Conservation (phyloP, 2,329 filamentous ascomycete genomes). For the Aspergillus niger region DNA sequence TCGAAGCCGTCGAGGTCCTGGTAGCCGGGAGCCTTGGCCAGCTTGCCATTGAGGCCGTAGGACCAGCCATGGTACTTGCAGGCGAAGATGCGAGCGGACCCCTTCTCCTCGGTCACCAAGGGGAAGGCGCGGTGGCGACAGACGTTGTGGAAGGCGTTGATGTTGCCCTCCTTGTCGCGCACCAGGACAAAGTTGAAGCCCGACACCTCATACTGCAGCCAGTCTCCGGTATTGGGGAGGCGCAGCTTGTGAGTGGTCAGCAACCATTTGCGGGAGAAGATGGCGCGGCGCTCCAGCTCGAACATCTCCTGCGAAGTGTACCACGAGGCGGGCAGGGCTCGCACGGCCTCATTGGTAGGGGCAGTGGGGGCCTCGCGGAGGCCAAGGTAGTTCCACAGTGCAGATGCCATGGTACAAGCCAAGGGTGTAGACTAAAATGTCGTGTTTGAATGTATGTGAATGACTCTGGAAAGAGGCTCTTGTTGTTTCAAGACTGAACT, state of each 20-base stretch:
- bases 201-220: conserved; percentile 57
- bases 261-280: conserved; percentile 59
- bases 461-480: too few species aligned
- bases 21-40: conserved; percentile 61
- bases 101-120: conserved; percentile 53
- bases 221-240: conserved; percentile 58
- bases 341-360: conserved; percentile 34
- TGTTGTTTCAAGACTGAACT: too few species aligned
- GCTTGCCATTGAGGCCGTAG: conserved; percentile 58
- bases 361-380: conserved; percentile 13
- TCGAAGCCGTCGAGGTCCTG: conserved; percentile 59
- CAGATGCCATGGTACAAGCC: not conserved
- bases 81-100: conserved; percentile 54
- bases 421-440: not conserved
- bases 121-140: conserved; percentile 63
- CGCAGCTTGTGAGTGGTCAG: conserved; percentile 47
- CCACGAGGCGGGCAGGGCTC: conserved; percentile 55
- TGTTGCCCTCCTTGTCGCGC: conserved; percentile 52
- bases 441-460: too few species aligned
- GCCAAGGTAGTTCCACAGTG: conserved; percentile 40
- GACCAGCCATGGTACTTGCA: conserved; percentile 66
- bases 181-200: conserved; percentile 59
- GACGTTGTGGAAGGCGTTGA: conserved; percentile 63
- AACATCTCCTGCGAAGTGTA: conserved; percentile 51
- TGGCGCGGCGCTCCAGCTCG: conserved; percentile 58